Conservation (phyloP, 1,284 basidiomycete species). For the Xerocomus nothofagi region DNA sequence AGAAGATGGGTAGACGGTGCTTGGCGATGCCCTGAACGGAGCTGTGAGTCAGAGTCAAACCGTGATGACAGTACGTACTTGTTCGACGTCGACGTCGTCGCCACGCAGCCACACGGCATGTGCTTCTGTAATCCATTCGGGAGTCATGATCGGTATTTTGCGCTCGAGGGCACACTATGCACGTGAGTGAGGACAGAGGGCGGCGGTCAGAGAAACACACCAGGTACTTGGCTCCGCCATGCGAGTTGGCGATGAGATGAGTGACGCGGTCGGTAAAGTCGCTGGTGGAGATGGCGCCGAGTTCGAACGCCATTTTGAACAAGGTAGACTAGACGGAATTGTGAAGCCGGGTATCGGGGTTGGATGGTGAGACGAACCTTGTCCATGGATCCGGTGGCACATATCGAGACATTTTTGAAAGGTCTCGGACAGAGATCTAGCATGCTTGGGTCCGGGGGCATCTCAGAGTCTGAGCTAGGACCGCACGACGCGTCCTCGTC, state of each 20-base stretch:
- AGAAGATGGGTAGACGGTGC: conserved; percentile 68
- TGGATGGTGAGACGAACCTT: conserved; percentile 46
- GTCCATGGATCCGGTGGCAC: conserved; percentile 71
- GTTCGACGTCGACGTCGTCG: conserved; percentile 65
- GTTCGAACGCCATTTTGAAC: conserved; percentile 71
- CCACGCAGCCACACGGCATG: conserved; percentile 74
- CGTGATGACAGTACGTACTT: conserved; percentile 32
- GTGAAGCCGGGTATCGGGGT: neutral
- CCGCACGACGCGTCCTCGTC: conserved; percentile 19
- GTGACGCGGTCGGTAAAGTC: conserved; percentile 81
- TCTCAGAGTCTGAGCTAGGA: conserved; percentile 32
- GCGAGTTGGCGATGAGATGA: conserved; percentile 68
- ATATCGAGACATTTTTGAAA: conserved; percentile 61
- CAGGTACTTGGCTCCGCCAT: conserved; percentile 77
- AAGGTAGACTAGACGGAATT: conserved; percentile 49
- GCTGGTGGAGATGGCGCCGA: conserved; percentile 64
- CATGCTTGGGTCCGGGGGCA: conserved; percentile 37
- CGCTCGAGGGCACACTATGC: conserved; percentile 70
- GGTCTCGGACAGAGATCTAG: conserved; percentile 63
- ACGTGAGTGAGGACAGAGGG: conserved; percentile 6
- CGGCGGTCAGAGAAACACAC: conserved; percentile 37
- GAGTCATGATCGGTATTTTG: conserved; percentile 70
- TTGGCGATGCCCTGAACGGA: conserved; percentile 46
- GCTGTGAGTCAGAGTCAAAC: conserved; percentile 25
- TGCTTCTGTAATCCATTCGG: conserved; percentile 69